Percentiles rank a stretch among this genome's conserved stretches.
Evolutionary conservation across 352 stramenopile species (phyloP).

Genomic region (Pythium scleroteichum): DNA sequence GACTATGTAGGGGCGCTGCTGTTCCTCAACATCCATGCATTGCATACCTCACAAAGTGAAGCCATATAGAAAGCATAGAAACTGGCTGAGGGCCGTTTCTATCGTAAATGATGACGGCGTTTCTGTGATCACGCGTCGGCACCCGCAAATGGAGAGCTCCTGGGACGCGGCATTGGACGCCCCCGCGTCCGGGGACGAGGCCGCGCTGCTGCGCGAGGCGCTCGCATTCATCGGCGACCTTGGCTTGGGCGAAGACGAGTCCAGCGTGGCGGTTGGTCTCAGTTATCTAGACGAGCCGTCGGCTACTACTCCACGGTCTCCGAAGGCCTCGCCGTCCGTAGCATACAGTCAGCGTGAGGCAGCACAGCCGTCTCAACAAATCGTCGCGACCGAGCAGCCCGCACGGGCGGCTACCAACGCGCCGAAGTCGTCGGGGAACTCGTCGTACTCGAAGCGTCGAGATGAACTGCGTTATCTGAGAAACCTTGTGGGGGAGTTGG

Average conservation of each 20-base stretch:
- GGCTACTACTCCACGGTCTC: not conserved
- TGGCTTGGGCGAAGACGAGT: slow-evolving; percentile 10
- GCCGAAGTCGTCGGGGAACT: not conserved
- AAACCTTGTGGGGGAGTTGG: slow-evolving; percentile 4
- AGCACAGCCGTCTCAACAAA: too few relatives aligned
- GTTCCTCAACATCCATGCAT: too few relatives aligned
- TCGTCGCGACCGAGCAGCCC: too few relatives aligned
- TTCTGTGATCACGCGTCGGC: too few relatives aligned
- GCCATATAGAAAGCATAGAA: slow-evolving; percentile 5
- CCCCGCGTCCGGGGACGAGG: not conserved
- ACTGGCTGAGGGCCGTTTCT: not conserved
- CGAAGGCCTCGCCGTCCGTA: too few relatives aligned
- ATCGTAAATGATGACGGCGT: too few relatives aligned
- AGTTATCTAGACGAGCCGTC: not conserved
- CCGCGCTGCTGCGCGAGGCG: slow-evolving; percentile 18
- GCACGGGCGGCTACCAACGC: not conserved
- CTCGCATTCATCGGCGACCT: slow-evolving; percentile 24
- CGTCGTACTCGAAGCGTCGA: slow-evolving; percentile 15
- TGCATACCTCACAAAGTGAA: not conserved
- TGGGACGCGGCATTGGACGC: not conserved
- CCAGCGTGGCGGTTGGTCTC: not conserved
- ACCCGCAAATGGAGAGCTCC: not conserved
- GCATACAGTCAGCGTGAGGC: too few relatives aligned
- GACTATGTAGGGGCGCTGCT: too few relatives aligned
- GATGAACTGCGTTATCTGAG: slow-evolving; percentile 20